Evolutionary conservation across 2,329 filamentous ascomycete genomes (phyloP).

Genomic region (Shiraia sp.): DNA sequence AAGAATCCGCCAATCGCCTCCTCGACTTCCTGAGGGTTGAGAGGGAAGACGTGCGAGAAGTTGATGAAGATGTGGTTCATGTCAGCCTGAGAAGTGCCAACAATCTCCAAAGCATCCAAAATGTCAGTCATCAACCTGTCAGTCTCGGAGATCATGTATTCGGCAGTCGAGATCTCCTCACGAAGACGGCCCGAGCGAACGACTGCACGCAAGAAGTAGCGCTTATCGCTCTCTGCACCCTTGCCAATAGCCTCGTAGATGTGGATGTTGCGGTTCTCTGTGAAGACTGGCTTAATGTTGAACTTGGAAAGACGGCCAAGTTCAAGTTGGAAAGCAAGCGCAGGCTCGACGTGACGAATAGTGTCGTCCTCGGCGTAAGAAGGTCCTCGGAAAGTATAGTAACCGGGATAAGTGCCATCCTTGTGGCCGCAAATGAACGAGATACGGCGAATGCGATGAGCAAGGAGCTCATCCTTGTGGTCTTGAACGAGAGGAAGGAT

Average conservation of each 20-base stretch:
- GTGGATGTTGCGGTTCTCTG: slow-evolving; percentile 98
- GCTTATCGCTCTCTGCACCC: slow-evolving; percentile 92
- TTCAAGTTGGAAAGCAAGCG: slow-evolving; percentile 97
- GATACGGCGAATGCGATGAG: slow-evolving; percentile 81
- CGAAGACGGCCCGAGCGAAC: slow-evolving; percentile 91
- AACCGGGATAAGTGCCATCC: slow-evolving; percentile 92
- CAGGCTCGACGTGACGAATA: slow-evolving; percentile 96
- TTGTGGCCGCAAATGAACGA: slow-evolving; percentile 96
- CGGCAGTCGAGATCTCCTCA: slow-evolving; percentile 96
- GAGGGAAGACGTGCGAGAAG: slow-evolving; percentile 95
- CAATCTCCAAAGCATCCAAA: slow-evolving; percentile 94
- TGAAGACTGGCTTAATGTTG: slow-evolving; percentile 97
- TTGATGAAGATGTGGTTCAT: slow-evolving; percentile 99
- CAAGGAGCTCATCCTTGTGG: slow-evolving; percentile 80
- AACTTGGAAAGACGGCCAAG: slow-evolving; percentile 93
- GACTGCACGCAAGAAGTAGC: slow-evolving; percentile 96
- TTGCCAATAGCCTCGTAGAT: slow-evolving; percentile 97
- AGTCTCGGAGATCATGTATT: slow-evolving; percentile 97
- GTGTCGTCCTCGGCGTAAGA: slow-evolving; percentile 87
- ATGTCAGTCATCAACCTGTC: slow-evolving; percentile 98
- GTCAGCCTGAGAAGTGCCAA: slow-evolving; percentile 98
- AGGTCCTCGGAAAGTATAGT: slow-evolving; percentile 97
- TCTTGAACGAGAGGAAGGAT: slow-evolving; percentile 76
- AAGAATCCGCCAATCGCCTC: slow-evolving; percentile 92
- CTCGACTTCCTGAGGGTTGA: slow-evolving; percentile 87